phyloP scores from a whole-genome alignment of 768 basidiomycete genomes.

The Mrakia blollopis region DNA sequence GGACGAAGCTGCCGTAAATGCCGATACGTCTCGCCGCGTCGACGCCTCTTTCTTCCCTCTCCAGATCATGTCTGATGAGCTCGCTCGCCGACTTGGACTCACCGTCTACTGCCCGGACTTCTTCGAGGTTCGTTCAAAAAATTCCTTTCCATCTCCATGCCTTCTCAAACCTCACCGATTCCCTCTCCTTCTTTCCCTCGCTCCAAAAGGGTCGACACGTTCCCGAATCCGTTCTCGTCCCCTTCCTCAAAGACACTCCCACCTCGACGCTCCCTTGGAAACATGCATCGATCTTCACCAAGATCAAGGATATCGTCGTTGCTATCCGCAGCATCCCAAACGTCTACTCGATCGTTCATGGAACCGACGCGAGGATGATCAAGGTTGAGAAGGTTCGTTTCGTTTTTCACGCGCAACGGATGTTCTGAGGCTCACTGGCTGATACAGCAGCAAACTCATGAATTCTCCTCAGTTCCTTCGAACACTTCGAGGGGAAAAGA shows the following conservation, averaged over 20 bases:
- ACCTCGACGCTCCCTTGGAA: background rate
- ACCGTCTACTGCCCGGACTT: slow-evolving; percentile 5
- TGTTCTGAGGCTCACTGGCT: background rate
- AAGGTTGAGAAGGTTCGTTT: background rate
- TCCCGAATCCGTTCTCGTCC: background rate
- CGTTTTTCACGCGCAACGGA: no score
- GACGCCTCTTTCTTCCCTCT: background rate
- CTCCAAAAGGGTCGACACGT: background rate
- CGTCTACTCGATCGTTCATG: background rate
- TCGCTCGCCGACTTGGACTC: background rate
- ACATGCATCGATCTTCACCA: background rate
- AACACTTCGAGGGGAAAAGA: background rate
- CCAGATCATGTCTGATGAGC: slow-evolving; percentile 7
- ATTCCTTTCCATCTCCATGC: background rate
- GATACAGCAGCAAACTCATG: no score
- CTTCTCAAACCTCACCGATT: background rate
- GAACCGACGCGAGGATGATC: background rate
- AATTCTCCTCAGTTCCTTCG: background rate
- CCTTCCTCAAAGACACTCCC: slow-evolving; percentile 8
- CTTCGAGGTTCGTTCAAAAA: slow-evolving; percentile 5
- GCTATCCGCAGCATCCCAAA: background rate
- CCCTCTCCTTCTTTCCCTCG: background rate
- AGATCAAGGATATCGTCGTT: background rate
- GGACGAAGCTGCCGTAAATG: no score
- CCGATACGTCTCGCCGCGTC: no score